Conservation (phyloP, 176 grass and related monocot species). For the Carex cristatella region DNA sequence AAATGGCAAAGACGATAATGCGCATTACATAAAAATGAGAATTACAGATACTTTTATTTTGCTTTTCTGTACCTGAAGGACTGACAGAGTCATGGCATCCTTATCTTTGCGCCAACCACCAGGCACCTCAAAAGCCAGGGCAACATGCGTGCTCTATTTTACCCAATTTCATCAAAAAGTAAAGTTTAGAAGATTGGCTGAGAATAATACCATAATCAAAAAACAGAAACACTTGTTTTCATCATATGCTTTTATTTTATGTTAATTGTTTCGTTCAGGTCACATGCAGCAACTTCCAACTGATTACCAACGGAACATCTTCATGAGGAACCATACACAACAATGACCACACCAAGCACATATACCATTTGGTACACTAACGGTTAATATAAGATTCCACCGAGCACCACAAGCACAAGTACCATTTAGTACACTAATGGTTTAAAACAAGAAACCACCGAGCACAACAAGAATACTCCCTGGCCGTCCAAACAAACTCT, state of each 20-base stretch:
- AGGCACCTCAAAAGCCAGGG: conserved; percentile 84
- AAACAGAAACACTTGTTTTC: background rate
- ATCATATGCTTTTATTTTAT: background rate
- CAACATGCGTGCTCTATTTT: conserved; percentile 72
- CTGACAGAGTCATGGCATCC: conserved; percentile 48
- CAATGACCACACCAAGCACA: background rate
- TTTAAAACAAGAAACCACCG: background rate
- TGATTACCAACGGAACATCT: background rate
- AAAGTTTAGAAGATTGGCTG: conserved; percentile 5
- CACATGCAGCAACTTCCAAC: background rate
- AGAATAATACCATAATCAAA: background rate
- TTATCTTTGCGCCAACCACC: conserved; percentile 90
- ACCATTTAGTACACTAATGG: background rate
- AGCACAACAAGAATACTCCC: background rate
- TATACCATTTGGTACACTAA: background rate
- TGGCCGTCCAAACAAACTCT: background rate
- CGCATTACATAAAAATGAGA: background rate
- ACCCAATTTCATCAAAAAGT: conserved; percentile 3
- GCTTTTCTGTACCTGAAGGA: conserved; percentile 60
- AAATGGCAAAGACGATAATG: background rate
- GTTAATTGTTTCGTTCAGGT: background rate
- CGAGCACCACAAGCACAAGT: background rate
- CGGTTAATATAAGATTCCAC: background rate
- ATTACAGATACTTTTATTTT: background rate
- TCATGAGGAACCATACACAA: background rate